These are phyloP conservation scores for Leishmania arabica DNA, from an alignment of 208 protist species.

Conservation along the genomic window DNA sequence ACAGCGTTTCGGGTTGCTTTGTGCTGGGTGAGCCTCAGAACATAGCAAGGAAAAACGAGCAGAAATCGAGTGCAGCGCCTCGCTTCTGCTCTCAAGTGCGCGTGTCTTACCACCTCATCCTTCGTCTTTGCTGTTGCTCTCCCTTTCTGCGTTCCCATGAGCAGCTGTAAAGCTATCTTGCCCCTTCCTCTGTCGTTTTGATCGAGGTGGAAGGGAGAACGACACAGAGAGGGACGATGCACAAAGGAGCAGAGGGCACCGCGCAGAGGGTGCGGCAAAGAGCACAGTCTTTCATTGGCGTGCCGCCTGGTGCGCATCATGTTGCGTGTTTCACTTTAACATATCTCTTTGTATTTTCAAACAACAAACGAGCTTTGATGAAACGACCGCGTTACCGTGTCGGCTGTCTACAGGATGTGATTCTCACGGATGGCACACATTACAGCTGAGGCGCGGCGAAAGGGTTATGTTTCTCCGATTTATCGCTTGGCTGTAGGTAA, in stretches of 20 bases:
- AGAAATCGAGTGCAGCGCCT: neutral
- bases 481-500: neutral
- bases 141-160: neutral
- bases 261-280: neutral
- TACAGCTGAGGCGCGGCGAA: neutral
- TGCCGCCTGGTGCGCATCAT: neutral
- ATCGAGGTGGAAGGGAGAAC: neutral
- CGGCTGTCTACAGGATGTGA: neutral
- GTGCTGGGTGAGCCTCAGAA: neutral
- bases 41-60: neutral
- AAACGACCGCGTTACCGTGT: neutral
- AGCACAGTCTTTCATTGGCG: neutral
- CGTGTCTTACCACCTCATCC: neutral
- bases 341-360: constrained; percentile 13
- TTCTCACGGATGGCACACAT: neutral
- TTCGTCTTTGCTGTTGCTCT: neutral
- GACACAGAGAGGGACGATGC: neutral
- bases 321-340: constrained; percentile 5
- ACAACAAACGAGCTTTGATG: neutral
- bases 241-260: neutral
- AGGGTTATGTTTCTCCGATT: neutral
- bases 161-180: neutral
- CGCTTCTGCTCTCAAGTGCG: neutral
- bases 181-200: neutral
- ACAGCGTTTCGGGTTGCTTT: neutral